A percentile compares a stretch with the other conserved stretches of the same genome.
Evolutionary conservation across 164 flowering plant genomes (phyloP).

Genomic region (Macadamia integrifolia): DNA sequence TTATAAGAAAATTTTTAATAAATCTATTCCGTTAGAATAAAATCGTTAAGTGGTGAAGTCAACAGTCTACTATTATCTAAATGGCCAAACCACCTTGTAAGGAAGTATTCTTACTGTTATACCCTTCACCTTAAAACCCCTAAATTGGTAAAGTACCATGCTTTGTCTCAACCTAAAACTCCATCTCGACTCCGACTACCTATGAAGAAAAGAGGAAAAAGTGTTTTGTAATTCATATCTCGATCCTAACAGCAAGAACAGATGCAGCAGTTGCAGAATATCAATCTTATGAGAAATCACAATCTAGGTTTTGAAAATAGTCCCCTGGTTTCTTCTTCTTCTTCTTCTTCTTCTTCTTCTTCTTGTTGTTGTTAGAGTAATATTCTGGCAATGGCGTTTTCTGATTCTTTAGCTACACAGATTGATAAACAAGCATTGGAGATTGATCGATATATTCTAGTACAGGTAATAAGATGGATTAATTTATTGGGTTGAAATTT

Average conservation of each 20-base stretch:
- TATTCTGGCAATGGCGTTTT: conserved; percentile 17
- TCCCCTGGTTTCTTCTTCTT: conserved; percentile 6
- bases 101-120: too few relatives aligned
- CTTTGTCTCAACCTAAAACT: too few relatives aligned
- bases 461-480: conserved; percentile 32
- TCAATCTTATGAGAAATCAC: not conserved
- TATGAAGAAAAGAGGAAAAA: too few relatives aligned
- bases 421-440: conserved; percentile 40
- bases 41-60: too few relatives aligned
- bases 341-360: too few relatives aligned
- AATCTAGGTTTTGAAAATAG: conserved; percentile 2
- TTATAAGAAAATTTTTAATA: too few relatives aligned
- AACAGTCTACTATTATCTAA: too few relatives aligned
- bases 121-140: too few relatives aligned
- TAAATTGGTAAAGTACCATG: too few relatives aligned
- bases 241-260: conserved; percentile 8
- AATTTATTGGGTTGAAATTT: not conserved
- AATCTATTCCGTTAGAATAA: too few relatives aligned
- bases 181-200: too few relatives aligned
- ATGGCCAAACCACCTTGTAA: too few relatives aligned
- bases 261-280: not conserved
- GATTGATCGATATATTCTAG: conserved; percentile 32
- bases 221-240: conserved; percentile 8
- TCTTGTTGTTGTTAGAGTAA: not conserved
- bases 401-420: conserved; percentile 21